Conservation (phyloP, 495 filamentous ascomycete species). For the Podospora fimiseda region DNA sequence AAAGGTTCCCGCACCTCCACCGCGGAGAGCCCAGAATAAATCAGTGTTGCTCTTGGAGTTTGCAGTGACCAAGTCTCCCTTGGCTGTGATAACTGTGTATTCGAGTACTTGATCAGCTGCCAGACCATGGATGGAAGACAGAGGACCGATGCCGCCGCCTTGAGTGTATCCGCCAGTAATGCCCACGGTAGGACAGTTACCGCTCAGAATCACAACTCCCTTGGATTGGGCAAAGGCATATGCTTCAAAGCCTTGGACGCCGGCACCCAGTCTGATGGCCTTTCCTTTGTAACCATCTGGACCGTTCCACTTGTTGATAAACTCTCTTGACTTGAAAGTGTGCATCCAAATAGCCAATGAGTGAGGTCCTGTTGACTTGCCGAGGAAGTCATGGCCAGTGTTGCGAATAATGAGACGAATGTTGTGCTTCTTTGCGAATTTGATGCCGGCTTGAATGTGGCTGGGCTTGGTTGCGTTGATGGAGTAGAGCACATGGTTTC, state of each 20-base stretch:
- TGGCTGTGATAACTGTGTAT: slow-evolving; percentile 40
- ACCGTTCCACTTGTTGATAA: slow-evolving; percentile 31
- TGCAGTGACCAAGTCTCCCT: slow-evolving; percentile 39
- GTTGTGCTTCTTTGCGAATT: slow-evolving; percentile 36
- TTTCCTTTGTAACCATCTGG: slow-evolving; percentile 31
- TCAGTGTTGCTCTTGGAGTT: slow-evolving; percentile 41
- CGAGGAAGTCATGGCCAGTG: slow-evolving; percentile 36
- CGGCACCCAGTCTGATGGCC: slow-evolving; percentile 17
- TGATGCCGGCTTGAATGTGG: slow-evolving; percentile 34
- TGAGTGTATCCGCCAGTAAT: slow-evolving; percentile 44
- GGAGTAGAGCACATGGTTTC: slow-evolving; percentile 46
- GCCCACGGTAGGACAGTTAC: slow-evolving; percentile 40
- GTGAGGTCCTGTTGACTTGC: slow-evolving; percentile 41
- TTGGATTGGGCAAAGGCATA: slow-evolving; percentile 34
- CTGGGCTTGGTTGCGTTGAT: slow-evolving; percentile 33
- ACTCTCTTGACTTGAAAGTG: slow-evolving; percentile 36
- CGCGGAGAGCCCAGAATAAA: slow-evolving; percentile 56
- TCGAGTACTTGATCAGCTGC: slow-evolving; percentile 53
- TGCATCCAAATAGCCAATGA: slow-evolving; percentile 42
- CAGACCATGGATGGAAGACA: slow-evolving; percentile 48
- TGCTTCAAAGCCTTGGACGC: slow-evolving; percentile 14
- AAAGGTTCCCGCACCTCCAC: slow-evolving; percentile 51
- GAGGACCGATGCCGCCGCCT: slow-evolving; percentile 52
- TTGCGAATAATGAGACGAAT: slow-evolving; percentile 36
- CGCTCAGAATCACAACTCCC: slow-evolving; percentile 40